Base-by-base conservation (phyloP, 108 stramenopile species). In the Conticribra guillardii region DNA sequence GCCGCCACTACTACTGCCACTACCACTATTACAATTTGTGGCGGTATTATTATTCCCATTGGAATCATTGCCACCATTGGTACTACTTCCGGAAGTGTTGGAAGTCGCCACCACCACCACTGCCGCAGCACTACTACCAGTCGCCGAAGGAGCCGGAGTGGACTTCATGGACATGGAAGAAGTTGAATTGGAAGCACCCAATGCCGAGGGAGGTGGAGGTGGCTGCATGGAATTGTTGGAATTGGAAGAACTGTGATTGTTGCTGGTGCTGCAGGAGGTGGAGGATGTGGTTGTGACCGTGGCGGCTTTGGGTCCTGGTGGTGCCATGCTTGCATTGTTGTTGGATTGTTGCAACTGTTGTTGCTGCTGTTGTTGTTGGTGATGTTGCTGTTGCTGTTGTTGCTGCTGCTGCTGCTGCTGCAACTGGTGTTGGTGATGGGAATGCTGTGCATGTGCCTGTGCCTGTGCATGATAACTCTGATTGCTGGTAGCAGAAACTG, bases 321-420 rank as follows among this genome's bases (percentile, higher is more conserved):
- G 33, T n/a, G 41, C 34, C 37, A 21, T 5, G 4, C 34, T 31
- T 18, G 2, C 2, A 9, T 14, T 23, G 3, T 8, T 19, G 34
- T 33, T 37, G 0, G 16, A 7, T 18, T 23, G 34, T 4, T 34
- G 14, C 0, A 26, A 9, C 44, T 0, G 7, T 28, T 63, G 61
- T 23, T 1, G 61, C 21, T n/a, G 47, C 15, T 5, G 11, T 28
- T n/a, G n/a, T n/a, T n/a, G n/a, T n/a, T n/a, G n/a, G n/a, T n/a
- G n/a, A n/a, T n/a, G n/a, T n/a, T n/a, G 27, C 26, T 63, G 47
- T 4, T 1, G 28, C 24, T 3, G 24, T 27, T 46, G 61, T 48
- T 47, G 61, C 16, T 47, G 26, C 46, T 4, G 46, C 18, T 63
- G 61, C 47, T 57, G 55, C 5, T 9, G 14, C 17, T 55, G 54